phyloP scores from a whole-genome alignment of 768 basidiomycete species.

The Mrakia blollopis region DNA sequence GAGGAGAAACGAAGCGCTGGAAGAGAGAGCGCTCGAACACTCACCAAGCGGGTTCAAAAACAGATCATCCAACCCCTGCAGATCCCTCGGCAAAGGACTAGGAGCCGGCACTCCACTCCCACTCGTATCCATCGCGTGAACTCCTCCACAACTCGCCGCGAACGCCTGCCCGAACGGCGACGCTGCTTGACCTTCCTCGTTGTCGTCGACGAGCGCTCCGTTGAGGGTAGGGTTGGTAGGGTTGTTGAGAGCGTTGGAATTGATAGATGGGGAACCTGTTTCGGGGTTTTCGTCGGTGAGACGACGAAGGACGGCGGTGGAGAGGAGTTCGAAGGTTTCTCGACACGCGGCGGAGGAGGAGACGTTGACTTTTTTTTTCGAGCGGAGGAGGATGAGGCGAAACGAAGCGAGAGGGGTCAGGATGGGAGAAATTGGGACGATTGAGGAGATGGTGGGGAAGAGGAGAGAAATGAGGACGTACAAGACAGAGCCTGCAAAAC shows the following conservation, averaged over 20 bases:
- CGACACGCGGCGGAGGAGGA: constrained; percentile 36
- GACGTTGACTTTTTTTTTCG: constrained; percentile 34
- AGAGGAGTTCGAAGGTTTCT: constrained; percentile 37
- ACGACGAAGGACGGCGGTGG: constrained; percentile 34
- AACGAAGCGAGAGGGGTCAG: constrained; percentile 36
- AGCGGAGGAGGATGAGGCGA: constrained; percentile 11
- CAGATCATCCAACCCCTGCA: constrained; percentile 44
- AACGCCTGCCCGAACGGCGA: constrained; percentile 10
- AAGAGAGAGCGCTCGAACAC: not conserved
- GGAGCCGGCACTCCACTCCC: not conserved
- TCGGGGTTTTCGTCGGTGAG: constrained; percentile 33
- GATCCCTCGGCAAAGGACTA: constrained; percentile 41
- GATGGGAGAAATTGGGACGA: constrained; percentile 36
- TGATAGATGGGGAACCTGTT: not conserved
- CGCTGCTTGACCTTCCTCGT: not conserved
- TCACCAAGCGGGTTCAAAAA: constrained; percentile 41
- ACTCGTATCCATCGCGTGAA: not conserved
- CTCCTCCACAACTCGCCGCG: not conserved
- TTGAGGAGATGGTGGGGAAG: constrained; percentile 37
- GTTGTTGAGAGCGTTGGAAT: not conserved
- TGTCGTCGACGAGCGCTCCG: not conserved
- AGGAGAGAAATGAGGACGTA: constrained; percentile 41
- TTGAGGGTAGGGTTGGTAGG: not conserved
- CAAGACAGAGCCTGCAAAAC: constrained; percentile 44
- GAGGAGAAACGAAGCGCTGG: not conserved